A percentile compares a stretch with the other conserved stretches of the same genome.
phyloP scores from a whole-genome alignment of 2,329 filamentous ascomycete genomes.

The Aaosphaeria pasadenensis region DNA sequence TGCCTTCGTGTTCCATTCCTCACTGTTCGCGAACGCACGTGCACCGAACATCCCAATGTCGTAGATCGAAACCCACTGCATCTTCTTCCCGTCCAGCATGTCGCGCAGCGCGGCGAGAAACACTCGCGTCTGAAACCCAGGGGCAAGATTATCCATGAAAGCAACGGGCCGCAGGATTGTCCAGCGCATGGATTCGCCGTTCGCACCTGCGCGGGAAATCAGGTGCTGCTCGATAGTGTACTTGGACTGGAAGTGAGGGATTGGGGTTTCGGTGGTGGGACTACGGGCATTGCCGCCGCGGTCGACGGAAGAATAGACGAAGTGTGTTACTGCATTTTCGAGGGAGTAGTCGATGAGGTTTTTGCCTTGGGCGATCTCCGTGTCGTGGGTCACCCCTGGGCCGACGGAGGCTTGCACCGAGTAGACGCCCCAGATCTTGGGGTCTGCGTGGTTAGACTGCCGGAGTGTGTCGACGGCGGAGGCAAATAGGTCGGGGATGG shows the following conservation, averaged over 20 bases:
- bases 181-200: conserved; percentile 53
- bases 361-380: conserved; percentile 56
- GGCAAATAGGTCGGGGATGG: conserved; percentile 51
- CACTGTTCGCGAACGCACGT: conserved; percentile 45
- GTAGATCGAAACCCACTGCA: conserved; percentile 39
- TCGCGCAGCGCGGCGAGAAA: conserved; percentile 47
- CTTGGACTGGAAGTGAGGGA: conserved; percentile 64
- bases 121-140: conserved; percentile 47
- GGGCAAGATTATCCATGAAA: conserved; percentile 60
- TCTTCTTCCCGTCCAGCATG: conserved; percentile 39
- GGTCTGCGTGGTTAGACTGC: conserved; percentile 24
- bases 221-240: conserved; percentile 61
- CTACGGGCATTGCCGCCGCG: conserved; percentile 56
- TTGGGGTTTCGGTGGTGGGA: conserved; percentile 44
- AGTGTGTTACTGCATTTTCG: conserved; percentile 54
- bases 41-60: conserved; percentile 55
- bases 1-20: conserved; percentile 43
- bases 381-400: conserved; percentile 40
- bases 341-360: conserved; percentile 58
- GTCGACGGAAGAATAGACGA: conserved; percentile 64
- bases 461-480: conserved; percentile 39
- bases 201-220: conserved; percentile 42
- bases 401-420: conserved; percentile 55
- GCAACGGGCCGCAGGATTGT: conserved; percentile 61
- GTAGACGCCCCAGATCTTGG: conserved; percentile 58